Base-by-base conservation (phyloP, 2,329 filamentous ascomycete genomes). In the Fusarium scirpi region DNA sequence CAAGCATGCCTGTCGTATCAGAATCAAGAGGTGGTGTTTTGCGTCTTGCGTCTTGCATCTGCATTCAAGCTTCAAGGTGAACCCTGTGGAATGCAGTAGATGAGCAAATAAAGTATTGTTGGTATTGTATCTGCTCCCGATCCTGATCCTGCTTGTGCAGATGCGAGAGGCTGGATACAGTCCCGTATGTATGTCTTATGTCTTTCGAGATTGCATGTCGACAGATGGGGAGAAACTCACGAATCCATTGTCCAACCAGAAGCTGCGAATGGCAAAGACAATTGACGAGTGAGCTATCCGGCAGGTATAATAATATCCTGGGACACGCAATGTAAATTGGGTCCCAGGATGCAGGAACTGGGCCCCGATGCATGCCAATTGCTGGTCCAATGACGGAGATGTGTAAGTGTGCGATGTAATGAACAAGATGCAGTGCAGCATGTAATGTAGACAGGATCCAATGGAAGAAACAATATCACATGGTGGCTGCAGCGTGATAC, bases 221-320 rank as follows among this genome's bases (percentile, higher is more conserved):
- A 72, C 63, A 71, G 62, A 66, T 64, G 72, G 70, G 73, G 70
- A 74, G 62, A 75, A 69, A 58, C 61, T 62, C 38, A 38, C 53
- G 54, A 46, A 29, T 47, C 65, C 53, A 76, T 76, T 77, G 69
- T 65, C 76, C 73, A 77, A 76, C 74, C 74, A 77, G 68, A 56
- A 53, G 63, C 51, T 52, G 56, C 53, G 22, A 49, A 59, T 30
- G 24, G 44, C 24, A 52, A 32, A 40, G 56, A 54, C 61, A 52
- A 70, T 60, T 70, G 61, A 57, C 25, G 54, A 73, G 69, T 66
- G 66, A 73, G 73, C 73, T 72, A 70, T 45, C 44, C 49, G 49
- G 61, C 48, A 64, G 55, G 64, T 72, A 66, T 75, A 58, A 49
- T 38, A 57, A 74, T 71, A 67, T 61, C 62, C 70, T 59, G 61